Base-by-base conservation (phyloP, 2,329 filamentous ascomycete species). In the Xylariaceae sp. region DNA sequence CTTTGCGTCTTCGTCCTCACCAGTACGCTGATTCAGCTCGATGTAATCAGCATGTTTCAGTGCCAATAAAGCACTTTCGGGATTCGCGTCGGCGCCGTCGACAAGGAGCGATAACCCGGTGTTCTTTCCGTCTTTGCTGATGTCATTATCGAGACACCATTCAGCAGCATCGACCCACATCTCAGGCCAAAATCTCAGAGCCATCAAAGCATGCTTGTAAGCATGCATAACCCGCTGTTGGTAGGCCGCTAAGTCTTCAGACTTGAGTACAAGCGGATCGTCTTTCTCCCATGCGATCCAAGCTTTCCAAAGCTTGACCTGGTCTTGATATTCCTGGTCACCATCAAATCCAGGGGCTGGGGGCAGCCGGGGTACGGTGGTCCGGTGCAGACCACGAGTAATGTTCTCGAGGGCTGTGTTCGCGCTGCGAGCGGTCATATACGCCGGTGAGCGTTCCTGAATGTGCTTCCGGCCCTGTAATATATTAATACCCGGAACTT, bases 251-350 rank as follows among this genome's bases (percentile, higher is more conserved):
- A 81, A 76, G 61, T 97, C 92, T 48, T 97, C 92, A 2, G 86
- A 79, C 66, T 89, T 89, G 48, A 97, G 75, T 19, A 96, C 89
- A 3, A 99, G 76, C 1, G 90, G 91, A 65, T 99, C 94, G 16
- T 89, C 87, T 71, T 93, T 96, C 71, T 99, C 94, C 91, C 92
- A 99, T 5, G 86, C 78, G 59, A 99, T 88, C 94, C 95, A 99
- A 59, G 82, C 86, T 68, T 90, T 91, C 94, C 94, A 99, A 28
- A 94, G 77, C 44, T 89, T 83, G 42, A 96, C 86, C 70, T 99
- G 95, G 45, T 87, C 81, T 59, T 83, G 76, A 66, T 89, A 99
- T 57, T 96, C 91, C 19, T 86, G 80, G 55, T 96, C 85, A 2
- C 94, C 94, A 48, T 94, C 88, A 63, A 91, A 97, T 1, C 92